Evolutionary conservation across 345 rosid genomes (phyloP).

Genomic region (Cardiospermum halicacabum): DNA sequence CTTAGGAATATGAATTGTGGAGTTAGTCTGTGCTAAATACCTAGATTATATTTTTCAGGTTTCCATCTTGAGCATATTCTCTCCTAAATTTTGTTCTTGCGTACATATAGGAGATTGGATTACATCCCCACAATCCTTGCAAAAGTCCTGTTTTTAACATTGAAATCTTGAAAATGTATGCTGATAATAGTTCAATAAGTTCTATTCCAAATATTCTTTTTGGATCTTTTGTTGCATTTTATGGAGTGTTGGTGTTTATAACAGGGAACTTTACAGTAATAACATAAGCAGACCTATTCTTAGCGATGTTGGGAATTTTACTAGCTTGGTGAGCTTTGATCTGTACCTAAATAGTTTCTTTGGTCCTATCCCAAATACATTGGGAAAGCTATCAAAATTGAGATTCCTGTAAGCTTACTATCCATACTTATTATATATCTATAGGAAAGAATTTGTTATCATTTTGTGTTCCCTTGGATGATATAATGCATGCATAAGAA

Average conservation of each 20-base stretch:
- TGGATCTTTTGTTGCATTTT: conserved; percentile 3
- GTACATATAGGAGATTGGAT: background rate
- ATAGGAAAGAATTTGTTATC: no score
- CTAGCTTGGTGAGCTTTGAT: conserved; percentile 97
- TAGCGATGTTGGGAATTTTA: conserved; percentile 88
- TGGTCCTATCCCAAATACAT: conserved; percentile 82
- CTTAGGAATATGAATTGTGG: background rate
- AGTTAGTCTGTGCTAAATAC: background rate
- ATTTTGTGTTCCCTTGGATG: background rate
- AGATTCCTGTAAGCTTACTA: conserved; percentile 79
- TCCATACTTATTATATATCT: background rate
- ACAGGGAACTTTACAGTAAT: conserved; percentile 97
- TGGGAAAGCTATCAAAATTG: conserved; percentile 85
- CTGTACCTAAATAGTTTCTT: conserved; percentile 87
- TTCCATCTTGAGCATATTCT: background rate
- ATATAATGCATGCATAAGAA: no score
- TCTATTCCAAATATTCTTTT: background rate
- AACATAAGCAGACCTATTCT: conserved; percentile 87
- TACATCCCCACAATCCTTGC: background rate
- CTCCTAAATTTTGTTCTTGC: background rate
- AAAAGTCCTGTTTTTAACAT: background rate
- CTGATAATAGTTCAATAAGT: background rate
- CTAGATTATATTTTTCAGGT: background rate
- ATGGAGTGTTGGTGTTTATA: conserved; percentile 11
- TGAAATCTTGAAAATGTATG: background rate